Evolutionary conservation across 1,284 basidiomycete species (phyloP).

Genomic region (Termitomyces sp.): DNA sequence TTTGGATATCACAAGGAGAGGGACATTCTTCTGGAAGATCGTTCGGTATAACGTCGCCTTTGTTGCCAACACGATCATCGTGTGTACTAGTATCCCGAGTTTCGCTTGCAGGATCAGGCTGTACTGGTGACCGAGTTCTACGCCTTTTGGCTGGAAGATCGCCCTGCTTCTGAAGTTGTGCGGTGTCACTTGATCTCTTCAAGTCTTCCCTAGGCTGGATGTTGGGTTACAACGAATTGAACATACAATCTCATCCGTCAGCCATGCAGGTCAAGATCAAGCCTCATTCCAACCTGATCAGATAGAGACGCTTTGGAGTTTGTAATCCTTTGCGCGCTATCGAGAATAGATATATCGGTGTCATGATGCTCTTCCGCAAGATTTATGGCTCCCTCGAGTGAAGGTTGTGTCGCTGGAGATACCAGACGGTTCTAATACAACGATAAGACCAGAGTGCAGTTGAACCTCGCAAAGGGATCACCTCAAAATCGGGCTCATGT

Average conservation of each 20-base stretch:
- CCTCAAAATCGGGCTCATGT: not conserved
- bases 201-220: not conserved
- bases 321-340: not conserved
- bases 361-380: not conserved
- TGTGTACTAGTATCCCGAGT: not conserved
- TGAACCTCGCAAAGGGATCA: not conserved
- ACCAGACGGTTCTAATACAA: not conserved
- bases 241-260: not conserved
- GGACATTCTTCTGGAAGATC: too few relatives aligned
- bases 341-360: not conserved
- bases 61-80: not conserved
- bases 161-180: not conserved
- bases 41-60: not conserved
- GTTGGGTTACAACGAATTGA: not conserved
- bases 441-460: not conserved
- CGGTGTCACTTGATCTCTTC: not conserved
- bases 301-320: not conserved
- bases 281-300: not conserved
- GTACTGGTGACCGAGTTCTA: not conserved
- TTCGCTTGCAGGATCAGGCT: too few relatives aligned
- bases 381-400: not conserved
- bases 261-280: not conserved
- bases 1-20: not conserved
- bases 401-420: not conserved
- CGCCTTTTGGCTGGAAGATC: not conserved